Base-by-base conservation (phyloP, 192 early-diverging fungal genomes). In the Entomortierella chlamydospora region DNA sequence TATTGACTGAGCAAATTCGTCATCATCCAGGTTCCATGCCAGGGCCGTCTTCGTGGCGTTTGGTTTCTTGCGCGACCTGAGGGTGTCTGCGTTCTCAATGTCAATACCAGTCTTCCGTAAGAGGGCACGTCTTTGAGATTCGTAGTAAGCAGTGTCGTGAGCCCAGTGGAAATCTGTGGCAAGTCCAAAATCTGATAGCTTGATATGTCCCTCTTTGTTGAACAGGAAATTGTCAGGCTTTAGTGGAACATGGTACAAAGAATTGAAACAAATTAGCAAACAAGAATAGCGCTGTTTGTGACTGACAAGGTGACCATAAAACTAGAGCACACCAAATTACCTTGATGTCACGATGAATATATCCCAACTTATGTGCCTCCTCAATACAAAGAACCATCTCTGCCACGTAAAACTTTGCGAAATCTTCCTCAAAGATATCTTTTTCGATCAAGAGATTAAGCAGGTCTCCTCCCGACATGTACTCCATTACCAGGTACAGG, bases 401-500 rank as follows among this genome's bases (percentile, higher is more conserved):
- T 11, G 92, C 94, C 41, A 95, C 82, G 72, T 98, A 98, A 69
- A 96, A 97, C 55, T 88, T 86, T 20, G 94, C 94, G 69, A 92
- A 88, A 1, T 86, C 83, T 76, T 97, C 91, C 52, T 89, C 85
- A 59, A 97, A 90, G 72, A 73, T 87, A 80, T 81, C 96, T 90
- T 81, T 94, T 89, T 81, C 96, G 88, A 83, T 98, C 93, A 99
- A 86, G 83, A 98, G 84, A 69, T 91, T 95, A 81, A 97, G 91
- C 73, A 99, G 82, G 69, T 99, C 97, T 31, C 98, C 98, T 52
- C 98, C 98, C 6, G 95, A 91, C 50, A 94, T 87, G 86, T 96
- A 99, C 81, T 98, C 97, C 96, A 99, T 98, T 29, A 98, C 94
- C 34, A 99, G 70, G 80, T 99, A 99, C 37, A 99, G 87, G 79